These are phyloP conservation scores for Podospora pseudopauciseta DNA, from an alignment of 495 filamentous ascomycete species.

Conservation along the genomic window DNA sequence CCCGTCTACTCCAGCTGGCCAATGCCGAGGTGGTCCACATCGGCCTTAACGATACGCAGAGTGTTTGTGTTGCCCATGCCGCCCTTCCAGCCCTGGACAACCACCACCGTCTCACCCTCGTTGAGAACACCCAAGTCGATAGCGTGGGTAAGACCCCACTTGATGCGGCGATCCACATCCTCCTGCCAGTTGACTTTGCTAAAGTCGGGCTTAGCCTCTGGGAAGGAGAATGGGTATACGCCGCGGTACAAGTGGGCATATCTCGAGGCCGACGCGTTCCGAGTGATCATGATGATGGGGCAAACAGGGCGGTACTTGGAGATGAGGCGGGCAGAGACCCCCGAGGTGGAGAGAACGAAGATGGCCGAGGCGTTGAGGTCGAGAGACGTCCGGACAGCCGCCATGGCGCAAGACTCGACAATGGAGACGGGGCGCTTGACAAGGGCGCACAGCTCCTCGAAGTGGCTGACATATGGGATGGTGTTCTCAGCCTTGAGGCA, in stretches of 20 bases:
- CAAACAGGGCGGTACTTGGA: slow-evolving; percentile 98
- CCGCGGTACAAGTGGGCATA: slow-evolving; percentile 96
- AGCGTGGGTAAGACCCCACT: slow-evolving; percentile 86
- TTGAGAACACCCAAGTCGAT: slow-evolving; percentile 78
- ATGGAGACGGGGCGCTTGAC: slow-evolving; percentile 77
- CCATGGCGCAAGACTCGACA: slow-evolving; percentile 90
- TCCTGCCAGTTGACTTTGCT: slow-evolving; percentile 87
- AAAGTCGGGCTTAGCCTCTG: slow-evolving; percentile 92
- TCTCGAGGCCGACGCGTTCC: slow-evolving; percentile 75
- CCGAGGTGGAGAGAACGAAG: slow-evolving; percentile 86
- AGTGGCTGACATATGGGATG: slow-evolving; percentile 92
- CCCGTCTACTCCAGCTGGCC: slow-evolving; percentile 22
- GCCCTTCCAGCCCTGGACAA: slow-evolving; percentile 93
- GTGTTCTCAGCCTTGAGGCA: slow-evolving; percentile 93
- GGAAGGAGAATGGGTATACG: slow-evolving; percentile 94
- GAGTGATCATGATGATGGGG: slow-evolving; percentile 97
- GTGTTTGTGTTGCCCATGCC: slow-evolving; percentile 99
- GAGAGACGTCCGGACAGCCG: slow-evolving; percentile 87
- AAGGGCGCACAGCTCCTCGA: slow-evolving; percentile 87
- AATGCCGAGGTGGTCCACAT: slow-evolving; percentile 48
- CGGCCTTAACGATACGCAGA: slow-evolving; percentile 55
- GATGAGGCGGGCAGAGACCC: slow-evolving; percentile 85
- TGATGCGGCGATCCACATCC: slow-evolving; percentile 93
- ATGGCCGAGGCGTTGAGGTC: slow-evolving; percentile 96
- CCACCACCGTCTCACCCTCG: slow-evolving; percentile 81